phyloP scores from a whole-genome alignment of 1,284 basidiomycete species.

The Irpex rosettiformis region DNA sequence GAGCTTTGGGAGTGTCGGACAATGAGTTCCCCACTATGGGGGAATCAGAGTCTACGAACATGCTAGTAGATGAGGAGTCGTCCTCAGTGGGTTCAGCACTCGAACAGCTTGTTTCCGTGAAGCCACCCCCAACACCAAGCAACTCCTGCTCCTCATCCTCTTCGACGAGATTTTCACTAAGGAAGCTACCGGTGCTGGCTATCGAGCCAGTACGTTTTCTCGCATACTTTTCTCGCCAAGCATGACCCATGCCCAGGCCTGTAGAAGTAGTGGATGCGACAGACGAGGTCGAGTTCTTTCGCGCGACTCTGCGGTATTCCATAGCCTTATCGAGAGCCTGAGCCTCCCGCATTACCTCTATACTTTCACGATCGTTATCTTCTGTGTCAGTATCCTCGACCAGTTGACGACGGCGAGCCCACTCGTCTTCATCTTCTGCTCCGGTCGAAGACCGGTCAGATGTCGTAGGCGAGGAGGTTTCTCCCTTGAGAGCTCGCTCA shows the following conservation, averaged over 20 bases:
- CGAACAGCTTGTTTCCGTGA: conserved; percentile 43
- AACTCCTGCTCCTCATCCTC: conserved; percentile 75
- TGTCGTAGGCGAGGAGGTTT: conserved; percentile 42
- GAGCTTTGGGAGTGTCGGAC: conserved; percentile 20
- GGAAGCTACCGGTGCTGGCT: conserved; percentile 63
- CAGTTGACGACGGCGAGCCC: conserved; percentile 69
- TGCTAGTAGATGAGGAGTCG: conserved; percentile 28
- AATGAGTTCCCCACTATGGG: conserved; percentile 10
- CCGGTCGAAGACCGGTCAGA: conserved; percentile 52
- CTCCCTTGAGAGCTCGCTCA: conserved; percentile 72
- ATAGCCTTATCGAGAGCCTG: conserved; percentile 76
- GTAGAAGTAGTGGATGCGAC: conserved; percentile 55
- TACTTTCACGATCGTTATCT: conserved; percentile 50
- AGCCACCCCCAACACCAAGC: conserved; percentile 63
- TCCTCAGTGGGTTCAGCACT: conserved; percentile 39
- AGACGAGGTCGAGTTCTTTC: conserved; percentile 67
- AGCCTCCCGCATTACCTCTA: conserved; percentile 68
- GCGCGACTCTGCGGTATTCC: conserved; percentile 73
- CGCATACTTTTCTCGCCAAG: conserved; percentile 58
- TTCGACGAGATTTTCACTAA: conserved; percentile 78
- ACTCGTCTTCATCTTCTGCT: conserved; percentile 73
- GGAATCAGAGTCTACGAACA: conserved; percentile 24
- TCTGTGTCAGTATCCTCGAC: conserved; percentile 56
- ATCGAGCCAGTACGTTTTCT: conserved; percentile 72
- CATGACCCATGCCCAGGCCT: conserved; percentile 52